A percentile compares a stretch with the other conserved stretches of the same genome.
phyloP scores from a whole-genome alignment of 805 yeast species.

The Zygosaccharomyces lentus region DNA sequence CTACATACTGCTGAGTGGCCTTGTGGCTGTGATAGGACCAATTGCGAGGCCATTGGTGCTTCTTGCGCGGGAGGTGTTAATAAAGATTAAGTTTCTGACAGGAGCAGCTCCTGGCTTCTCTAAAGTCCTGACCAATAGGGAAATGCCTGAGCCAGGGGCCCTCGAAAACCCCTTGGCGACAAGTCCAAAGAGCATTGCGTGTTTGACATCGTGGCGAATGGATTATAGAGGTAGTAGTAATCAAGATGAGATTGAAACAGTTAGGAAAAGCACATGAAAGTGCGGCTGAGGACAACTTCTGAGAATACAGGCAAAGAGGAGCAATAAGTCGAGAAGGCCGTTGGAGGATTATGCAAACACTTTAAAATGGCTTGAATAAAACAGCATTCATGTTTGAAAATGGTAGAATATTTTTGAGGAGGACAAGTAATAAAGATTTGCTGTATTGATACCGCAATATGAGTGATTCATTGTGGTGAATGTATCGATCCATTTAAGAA shows the following conservation, averaged over 20 bases:
- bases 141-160: not conserved
- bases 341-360: no score
- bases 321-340: no score
- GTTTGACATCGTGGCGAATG: not conserved
- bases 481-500: no score
- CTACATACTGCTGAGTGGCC: constrained; percentile 4
- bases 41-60: not conserved
- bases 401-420: no score
- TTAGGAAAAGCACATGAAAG: not conserved
- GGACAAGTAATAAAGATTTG: no score
- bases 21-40: constrained; percentile 8
- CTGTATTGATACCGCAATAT: no score
- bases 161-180: not conserved
- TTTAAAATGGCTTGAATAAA: no score
- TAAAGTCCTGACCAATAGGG: not conserved
- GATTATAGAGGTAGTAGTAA: not conserved
- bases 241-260: not conserved
- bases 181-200: constrained; percentile 1
- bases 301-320: no score
- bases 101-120: not conserved
- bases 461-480: no score
- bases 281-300: not conserved
- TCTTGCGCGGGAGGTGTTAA: not conserved
- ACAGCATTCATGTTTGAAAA: no score
- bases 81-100: not conserved